Evolutionary conservation across 495 filamentous ascomycete genomes (phyloP).

Genomic region (Annulohypoxylon nitens): DNA sequence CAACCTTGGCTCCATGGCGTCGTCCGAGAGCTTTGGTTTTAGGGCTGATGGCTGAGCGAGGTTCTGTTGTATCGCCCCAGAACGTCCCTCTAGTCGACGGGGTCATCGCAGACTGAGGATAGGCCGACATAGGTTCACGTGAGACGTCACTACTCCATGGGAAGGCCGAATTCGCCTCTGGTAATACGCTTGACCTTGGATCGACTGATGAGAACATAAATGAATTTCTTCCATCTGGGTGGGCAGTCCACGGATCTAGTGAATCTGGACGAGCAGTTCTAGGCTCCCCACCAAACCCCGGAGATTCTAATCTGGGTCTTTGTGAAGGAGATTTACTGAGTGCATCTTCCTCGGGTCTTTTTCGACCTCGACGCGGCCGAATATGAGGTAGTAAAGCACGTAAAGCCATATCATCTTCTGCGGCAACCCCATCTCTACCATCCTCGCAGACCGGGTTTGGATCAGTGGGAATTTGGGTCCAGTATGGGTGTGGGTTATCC

Average conservation of each 20-base stretch:
- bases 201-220: conserved; percentile 54
- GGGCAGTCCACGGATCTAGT: conserved; percentile 63
- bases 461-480: conserved; percentile 80
- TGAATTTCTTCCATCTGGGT: conserved; percentile 60
- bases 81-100: conserved; percentile 65
- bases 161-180: conserved; percentile 45
- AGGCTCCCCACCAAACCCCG: conserved; percentile 69
- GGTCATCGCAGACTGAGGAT: conserved; percentile 86
- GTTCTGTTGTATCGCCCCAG: conserved; percentile 67
- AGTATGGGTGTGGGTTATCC: conserved; percentile 84
- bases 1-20: conserved; percentile 87
- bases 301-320: conserved; percentile 76
- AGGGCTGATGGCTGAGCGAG: conserved; percentile 77
- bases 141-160: conserved; percentile 57
- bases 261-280: conserved; percentile 54
- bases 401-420: conserved; percentile 93
- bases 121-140: conserved; percentile 73
- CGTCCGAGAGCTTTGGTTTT: conserved; percentile 70
- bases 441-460: conserved; percentile 70
- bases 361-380: conserved; percentile 88
- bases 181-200: conserved; percentile 49
- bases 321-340: conserved; percentile 69
- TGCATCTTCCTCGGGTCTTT: conserved; percentile 79
- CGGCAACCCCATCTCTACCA: conserved; percentile 84
- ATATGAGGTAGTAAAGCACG: conserved; percentile 90